phyloP scores from a whole-genome alignment of 805 yeast species.

The Kazachstania martiniae region DNA sequence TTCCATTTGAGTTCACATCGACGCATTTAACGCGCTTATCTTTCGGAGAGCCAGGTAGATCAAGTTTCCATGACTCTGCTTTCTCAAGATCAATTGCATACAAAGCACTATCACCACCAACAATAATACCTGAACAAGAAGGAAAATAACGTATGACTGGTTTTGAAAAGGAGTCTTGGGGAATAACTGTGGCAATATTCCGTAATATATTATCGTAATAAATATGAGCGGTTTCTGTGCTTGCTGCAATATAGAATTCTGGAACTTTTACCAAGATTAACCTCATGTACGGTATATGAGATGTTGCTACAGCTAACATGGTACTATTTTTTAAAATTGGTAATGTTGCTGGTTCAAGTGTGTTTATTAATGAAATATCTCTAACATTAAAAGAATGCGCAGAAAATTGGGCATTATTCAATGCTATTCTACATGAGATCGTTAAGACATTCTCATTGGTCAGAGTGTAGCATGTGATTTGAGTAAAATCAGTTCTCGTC shows the following conservation, averaged over 20 bases:
- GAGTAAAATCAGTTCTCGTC: conserved; percentile 51
- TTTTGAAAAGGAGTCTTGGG: conserved; percentile 22
- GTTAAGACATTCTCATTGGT: conserved; percentile 13
- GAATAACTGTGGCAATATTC: conserved; percentile 21
- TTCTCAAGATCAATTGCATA: conserved; percentile 20
- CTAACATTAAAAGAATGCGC: conserved; percentile 41
- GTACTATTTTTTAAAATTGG: conserved; percentile 3
- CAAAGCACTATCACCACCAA: conserved; percentile 21
- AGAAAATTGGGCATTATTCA: conserved; percentile 66
- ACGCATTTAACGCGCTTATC: conserved; percentile 19
- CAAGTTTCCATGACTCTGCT: conserved; percentile 25
- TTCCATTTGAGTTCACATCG: conserved; percentile 7
- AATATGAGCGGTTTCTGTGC: conserved; percentile 1
- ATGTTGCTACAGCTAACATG: conserved; percentile 52
- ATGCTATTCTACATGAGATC: conserved; percentile 39
- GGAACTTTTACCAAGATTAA: conserved; percentile 45
- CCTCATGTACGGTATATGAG: conserved; percentile 71
- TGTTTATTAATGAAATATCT: conserved; percentile 38
- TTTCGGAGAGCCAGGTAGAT: conserved; percentile 25
- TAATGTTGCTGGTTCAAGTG: conserved; percentile 39
- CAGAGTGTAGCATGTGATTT: conserved; percentile 35
- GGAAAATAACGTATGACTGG: conserved; percentile 16
- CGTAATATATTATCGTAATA: conserved; percentile 19
- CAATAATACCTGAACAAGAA: conserved; percentile 12
- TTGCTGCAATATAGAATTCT: conserved; percentile 1